Percentiles rank a stretch among this genome's conserved stretches.
Conservation (phyloP, 495 filamentous ascomycete genomes). For the Tricharina praecox region DNA sequence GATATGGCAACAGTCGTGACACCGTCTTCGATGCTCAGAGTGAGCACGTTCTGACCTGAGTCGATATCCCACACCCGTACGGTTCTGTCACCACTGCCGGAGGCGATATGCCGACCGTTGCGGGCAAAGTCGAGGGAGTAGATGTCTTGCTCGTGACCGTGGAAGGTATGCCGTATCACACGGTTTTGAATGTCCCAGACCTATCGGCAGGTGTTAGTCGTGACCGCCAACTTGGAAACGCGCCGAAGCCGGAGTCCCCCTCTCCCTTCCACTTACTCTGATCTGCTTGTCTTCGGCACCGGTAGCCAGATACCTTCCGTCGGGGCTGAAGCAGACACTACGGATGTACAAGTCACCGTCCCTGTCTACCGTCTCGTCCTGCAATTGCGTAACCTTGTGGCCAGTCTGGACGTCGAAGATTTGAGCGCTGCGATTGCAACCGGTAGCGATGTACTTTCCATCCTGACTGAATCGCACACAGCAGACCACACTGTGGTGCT, state of each 20-base stretch:
- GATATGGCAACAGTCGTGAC: slow-evolving; percentile 88
- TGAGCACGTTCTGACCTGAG: slow-evolving; percentile 52
- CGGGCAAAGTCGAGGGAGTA: slow-evolving; percentile 84
- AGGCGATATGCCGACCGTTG: slow-evolving; percentile 75
- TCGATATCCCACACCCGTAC: slow-evolving; percentile 83
- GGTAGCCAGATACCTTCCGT: slow-evolving; percentile 74
- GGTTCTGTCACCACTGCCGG: slow-evolving; percentile 72
- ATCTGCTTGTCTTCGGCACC: slow-evolving; percentile 87
- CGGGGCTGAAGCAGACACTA: slow-evolving; percentile 84
- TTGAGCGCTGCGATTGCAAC: slow-evolving; percentile 75
- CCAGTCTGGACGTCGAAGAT: slow-evolving; percentile 75
- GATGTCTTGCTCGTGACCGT: slow-evolving; percentile 81
- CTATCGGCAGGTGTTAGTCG: slow-evolving; percentile 30
- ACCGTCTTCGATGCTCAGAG: slow-evolving; percentile 71
- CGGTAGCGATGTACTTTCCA: slow-evolving; percentile 75
- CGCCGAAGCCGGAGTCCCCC: no score
- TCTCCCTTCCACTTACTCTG: slow-evolving; percentile 54
- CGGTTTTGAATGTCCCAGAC: slow-evolving; percentile 72
- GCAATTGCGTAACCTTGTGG: slow-evolving; percentile 58
- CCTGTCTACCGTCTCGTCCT: slow-evolving; percentile 69
- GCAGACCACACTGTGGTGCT: slow-evolving; percentile 78
- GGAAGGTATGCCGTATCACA: slow-evolving; percentile 64
- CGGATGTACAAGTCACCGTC: slow-evolving; percentile 77
- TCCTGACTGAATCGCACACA: slow-evolving; percentile 81
- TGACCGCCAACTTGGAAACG: not conserved